These are phyloP conservation scores for Boletus vermiculosoides DNA, from an alignment of 768 basidiomycete species.

Conservation along the genomic window DNA sequence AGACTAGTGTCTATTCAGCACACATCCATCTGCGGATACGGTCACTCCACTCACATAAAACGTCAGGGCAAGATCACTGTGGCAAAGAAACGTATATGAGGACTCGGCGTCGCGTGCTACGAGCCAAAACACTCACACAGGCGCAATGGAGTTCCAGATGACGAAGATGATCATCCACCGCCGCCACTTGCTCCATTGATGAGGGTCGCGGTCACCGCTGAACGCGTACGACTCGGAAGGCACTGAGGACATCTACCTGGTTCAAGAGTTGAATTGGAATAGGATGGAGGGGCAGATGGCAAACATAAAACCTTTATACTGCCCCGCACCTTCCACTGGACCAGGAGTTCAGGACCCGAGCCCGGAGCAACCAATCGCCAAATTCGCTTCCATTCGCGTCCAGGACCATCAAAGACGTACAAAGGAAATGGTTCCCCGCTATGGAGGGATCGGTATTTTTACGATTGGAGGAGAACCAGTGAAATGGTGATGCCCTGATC, in stretches of 20 bases:
- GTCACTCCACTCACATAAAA: conserved; percentile 24
- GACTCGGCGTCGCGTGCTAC: background rate
- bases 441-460: conserved; percentile 14
- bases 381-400: conserved; percentile 7
- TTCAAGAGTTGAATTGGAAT: background rate
- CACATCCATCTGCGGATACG: background rate
- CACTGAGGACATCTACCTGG: conserved; percentile 18
- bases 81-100: background rate
- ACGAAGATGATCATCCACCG: conserved; percentile 30
- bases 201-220: conserved; percentile 25
- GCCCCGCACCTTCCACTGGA: background rate
- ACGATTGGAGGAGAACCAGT: conserved; percentile 5
- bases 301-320: conserved; percentile 16
- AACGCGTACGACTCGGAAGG: conserved; percentile 11
- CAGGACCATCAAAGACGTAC: background rate
- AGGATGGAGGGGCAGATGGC: background rate
- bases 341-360: background rate
- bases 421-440: background rate
- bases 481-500: background rate
- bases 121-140: conserved; percentile 20
- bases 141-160: conserved; percentile 31
- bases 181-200: conserved; percentile 28
- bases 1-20: conserved; percentile 19
- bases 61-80: conserved; percentile 27
- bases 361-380: conserved; percentile 19